Conservation (phyloP, 257 asterid genomes). For the Coffea eugenioides region DNA sequence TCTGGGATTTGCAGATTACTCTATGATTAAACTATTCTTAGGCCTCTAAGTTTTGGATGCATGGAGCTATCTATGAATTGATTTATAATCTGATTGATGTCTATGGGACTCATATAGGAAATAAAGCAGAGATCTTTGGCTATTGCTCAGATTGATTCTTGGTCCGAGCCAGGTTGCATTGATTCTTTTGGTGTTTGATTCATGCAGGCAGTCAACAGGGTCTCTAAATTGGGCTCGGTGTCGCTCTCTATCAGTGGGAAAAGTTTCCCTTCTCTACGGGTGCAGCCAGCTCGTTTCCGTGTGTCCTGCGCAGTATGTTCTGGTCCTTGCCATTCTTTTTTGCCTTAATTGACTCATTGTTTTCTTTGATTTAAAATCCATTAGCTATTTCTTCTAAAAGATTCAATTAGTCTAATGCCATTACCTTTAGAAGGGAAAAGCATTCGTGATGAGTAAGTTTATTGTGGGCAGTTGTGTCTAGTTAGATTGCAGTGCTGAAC, state of each 20-base stretch:
- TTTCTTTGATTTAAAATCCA: not conserved
- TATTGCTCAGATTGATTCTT: not conserved
- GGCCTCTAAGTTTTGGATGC: not conserved
- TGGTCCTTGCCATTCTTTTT: not conserved
- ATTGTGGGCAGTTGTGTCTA: not conserved
- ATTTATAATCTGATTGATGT: not conserved
- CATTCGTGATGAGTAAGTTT: not conserved
- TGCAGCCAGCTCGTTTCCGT: constrained; percentile 52
- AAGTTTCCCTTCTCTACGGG: constrained; percentile 34
- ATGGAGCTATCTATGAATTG: not conserved
- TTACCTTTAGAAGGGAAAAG: not conserved
- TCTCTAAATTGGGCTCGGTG: constrained; percentile 28
- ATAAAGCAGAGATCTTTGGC: not conserved
- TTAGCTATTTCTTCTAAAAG: not conserved
- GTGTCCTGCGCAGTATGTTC: constrained; percentile 59
- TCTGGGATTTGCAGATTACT: not conserved
- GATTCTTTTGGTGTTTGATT: constrained; percentile 6
- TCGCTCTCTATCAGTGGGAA: constrained; percentile 33
- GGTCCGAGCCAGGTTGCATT: not conserved
- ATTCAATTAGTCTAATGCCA: not conserved
- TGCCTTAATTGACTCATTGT: not conserved
- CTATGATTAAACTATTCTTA: not conserved
- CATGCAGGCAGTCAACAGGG: constrained; percentile 25
- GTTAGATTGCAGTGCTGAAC: not conserved
- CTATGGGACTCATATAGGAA: not conserved